phyloP scores from a whole-genome alignment of 1,139 yeast genomes.

The Maudiozyma humilis region DNA sequence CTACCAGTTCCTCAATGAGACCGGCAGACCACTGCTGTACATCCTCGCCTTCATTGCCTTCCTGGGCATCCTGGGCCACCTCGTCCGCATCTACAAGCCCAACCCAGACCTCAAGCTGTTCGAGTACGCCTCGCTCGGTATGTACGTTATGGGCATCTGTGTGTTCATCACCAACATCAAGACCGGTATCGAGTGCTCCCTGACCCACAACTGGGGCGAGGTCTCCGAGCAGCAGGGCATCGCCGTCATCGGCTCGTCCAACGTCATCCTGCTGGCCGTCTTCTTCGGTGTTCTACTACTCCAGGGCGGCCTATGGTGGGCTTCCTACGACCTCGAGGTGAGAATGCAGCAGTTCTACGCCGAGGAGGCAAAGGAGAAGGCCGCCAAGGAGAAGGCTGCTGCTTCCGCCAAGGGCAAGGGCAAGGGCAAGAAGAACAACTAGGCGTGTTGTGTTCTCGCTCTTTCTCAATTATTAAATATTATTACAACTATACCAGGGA shows the following conservation, averaged over 20 bases:
- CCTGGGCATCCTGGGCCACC: constrained; percentile 63
- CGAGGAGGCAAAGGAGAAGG: constrained; percentile 28
- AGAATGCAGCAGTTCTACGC: constrained; percentile 45
- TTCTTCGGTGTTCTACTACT: constrained; percentile 70
- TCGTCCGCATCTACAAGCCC: constrained; percentile 79
- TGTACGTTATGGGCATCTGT: constrained; percentile 62
- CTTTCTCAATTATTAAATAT: not conserved
- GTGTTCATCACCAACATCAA: constrained; percentile 80
- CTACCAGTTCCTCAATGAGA: constrained; percentile 50
- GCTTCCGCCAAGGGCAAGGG: constrained; percentile 1
- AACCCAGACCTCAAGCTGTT: constrained; percentile 73
- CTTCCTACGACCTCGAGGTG: constrained; percentile 62
- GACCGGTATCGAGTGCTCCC: constrained; percentile 66
- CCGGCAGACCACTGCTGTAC: constrained; percentile 50
- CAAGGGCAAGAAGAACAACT: constrained; percentile 1
- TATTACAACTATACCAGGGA: not conserved
- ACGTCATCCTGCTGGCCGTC: constrained; percentile 63
- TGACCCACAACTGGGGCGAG: constrained; percentile 83
- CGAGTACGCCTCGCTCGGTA: constrained; percentile 77
- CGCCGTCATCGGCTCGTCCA: constrained; percentile 86
- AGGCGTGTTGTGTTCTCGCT: not conserved
- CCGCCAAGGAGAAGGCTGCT: constrained; percentile 3
- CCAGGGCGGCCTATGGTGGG: constrained; percentile 87
- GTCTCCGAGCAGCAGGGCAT: constrained; percentile 80
- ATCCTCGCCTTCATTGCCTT: constrained; percentile 37